Percentiles rank a stretch among this genome's conserved stretches.
Conservation (phyloP, 2,329 filamentous ascomycete species). For the Aspergillus sp. region DNA sequence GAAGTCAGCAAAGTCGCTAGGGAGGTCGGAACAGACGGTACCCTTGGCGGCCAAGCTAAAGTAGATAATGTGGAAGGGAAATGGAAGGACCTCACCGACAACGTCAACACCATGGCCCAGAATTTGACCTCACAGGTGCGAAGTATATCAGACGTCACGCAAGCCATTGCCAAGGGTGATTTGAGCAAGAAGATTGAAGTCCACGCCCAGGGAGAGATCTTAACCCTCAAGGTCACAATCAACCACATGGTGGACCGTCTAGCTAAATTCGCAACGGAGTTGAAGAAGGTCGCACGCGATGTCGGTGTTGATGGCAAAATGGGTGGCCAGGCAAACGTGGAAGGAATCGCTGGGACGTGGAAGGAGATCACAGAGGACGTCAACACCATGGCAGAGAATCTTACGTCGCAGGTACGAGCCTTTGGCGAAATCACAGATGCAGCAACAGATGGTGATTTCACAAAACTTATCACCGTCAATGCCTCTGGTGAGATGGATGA, state of each 20-base stretch:
- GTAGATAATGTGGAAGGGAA: slow-evolving; percentile 66
- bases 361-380: slow-evolving; percentile 98
- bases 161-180: slow-evolving; percentile 92
- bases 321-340: slow-evolving; percentile 94
- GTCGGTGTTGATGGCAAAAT: slow-evolving; percentile 98
- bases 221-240: slow-evolving; percentile 91
- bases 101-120: slow-evolving; percentile 67
- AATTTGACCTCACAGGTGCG: slow-evolving; percentile 70
- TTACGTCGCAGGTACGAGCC: slow-evolving; percentile 94
- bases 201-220: slow-evolving; percentile 90
- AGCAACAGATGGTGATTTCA: slow-evolving; percentile 95
- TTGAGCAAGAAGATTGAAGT: slow-evolving; percentile 96
- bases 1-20: slow-evolving; percentile 66
- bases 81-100: slow-evolving; percentile 67
- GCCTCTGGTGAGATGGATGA: slow-evolving; percentile 99
- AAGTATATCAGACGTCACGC: slow-evolving; percentile 89
- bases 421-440: slow-evolving; percentile 99
- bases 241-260: slow-evolving; percentile 98
- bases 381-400: slow-evolving; percentile 83
- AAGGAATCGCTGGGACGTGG: slow-evolving; percentile 90
- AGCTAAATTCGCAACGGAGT: slow-evolving; percentile 93
- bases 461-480: slow-evolving; percentile 93
- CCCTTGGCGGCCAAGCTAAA: slow-evolving; percentile 63
- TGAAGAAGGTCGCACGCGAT: slow-evolving; percentile 93
- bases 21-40: slow-evolving; percentile 65